Evolutionary conservation across 2,329 filamentous ascomycete species (phyloP).

Genomic region (Teratosphaeria destructans): DNA sequence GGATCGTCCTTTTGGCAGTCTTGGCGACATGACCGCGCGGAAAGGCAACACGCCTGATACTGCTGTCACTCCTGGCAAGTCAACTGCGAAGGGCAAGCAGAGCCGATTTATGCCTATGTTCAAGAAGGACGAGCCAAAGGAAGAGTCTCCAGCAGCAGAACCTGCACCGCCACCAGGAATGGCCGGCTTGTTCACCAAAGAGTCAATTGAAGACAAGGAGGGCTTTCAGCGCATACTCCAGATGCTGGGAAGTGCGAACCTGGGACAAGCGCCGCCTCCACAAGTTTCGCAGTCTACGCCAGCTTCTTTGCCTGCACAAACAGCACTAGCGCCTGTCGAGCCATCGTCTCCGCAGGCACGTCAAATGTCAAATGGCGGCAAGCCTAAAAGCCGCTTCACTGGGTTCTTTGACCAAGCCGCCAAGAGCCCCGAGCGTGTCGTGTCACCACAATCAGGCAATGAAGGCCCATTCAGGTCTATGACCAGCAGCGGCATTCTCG

Average conservation of each 20-base stretch:
- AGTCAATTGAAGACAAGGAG: slow-evolving; percentile 62
- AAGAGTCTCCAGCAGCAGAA: slow-evolving; percentile 7
- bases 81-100: slow-evolving; percentile 53
- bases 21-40: slow-evolving; percentile 39
- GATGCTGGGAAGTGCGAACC: slow-evolving; percentile 8
- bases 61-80: slow-evolving; percentile 23
- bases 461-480: slow-evolving; percentile 3
- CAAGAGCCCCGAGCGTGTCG: slow-evolving; percentile 21
- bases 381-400: slow-evolving; percentile 22
- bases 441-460: slow-evolving; percentile 14
- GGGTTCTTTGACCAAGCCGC: slow-evolving; percentile 21
- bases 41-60: slow-evolving; percentile 23
- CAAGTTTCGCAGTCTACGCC: neutral
- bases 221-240: slow-evolving; percentile 47
- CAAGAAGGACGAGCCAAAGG: slow-evolving; percentile 25
- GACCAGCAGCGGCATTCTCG: neutral
- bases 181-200: slow-evolving; percentile 22
- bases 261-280: neutral
- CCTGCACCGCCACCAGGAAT: slow-evolving; percentile 7
- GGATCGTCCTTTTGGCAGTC: slow-evolving; percentile 67
- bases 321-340: slow-evolving; percentile 4
- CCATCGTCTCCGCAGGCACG: slow-evolving; percentile 16
- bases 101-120: slow-evolving; percentile 79
- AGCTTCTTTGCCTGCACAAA: slow-evolving; percentile 2
- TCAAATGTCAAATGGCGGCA: slow-evolving; percentile 15